Conservation (phyloP, 176 grass and related monocot genomes). For the Oryza glaberrima region DNA sequence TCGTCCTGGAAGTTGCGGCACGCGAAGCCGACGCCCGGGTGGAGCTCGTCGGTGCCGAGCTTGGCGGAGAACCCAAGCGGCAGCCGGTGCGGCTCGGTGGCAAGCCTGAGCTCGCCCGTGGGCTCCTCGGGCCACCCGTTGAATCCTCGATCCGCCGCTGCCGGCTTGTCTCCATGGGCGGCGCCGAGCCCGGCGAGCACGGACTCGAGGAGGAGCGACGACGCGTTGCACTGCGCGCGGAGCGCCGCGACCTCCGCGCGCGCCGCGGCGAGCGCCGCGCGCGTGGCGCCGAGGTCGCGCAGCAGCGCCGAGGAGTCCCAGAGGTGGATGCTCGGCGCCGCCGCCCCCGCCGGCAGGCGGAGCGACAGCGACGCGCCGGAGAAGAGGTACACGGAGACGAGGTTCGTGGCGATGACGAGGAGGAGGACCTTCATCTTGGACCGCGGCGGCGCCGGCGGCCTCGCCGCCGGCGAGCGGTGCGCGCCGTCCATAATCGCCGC, state of each 20-base stretch:
- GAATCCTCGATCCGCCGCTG: slow-evolving; percentile 18
- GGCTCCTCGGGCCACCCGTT: slow-evolving; percentile 65
- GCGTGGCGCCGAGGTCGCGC: slow-evolving; percentile 67
- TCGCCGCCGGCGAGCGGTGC: neutral
- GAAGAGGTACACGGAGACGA: slow-evolving; percentile 82
- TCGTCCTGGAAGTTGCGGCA: slow-evolving; percentile 87
- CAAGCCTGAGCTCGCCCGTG: slow-evolving; percentile 58
- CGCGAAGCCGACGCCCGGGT: slow-evolving; percentile 62
- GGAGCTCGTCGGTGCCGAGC: slow-evolving; percentile 72
- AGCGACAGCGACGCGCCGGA: slow-evolving; percentile 62
- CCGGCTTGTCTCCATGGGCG: slow-evolving; percentile 50
- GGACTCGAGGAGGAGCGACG: slow-evolving; percentile 65
- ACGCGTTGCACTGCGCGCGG: slow-evolving; percentile 56
- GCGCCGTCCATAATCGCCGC: slow-evolving; percentile 11
- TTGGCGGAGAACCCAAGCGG: slow-evolving; percentile 61
- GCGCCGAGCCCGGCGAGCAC: slow-evolving; percentile 62
- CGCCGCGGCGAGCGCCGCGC: slow-evolving; percentile 37
- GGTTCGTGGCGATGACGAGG: slow-evolving; percentile 66
- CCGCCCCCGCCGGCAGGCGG: slow-evolving; percentile 53
- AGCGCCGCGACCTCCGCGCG: slow-evolving; percentile 49
- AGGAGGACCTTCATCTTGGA: slow-evolving; percentile 69
- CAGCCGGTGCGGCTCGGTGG: slow-evolving; percentile 68
- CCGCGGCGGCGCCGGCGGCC: slow-evolving; percentile 15
- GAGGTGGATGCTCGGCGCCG: slow-evolving; percentile 71
- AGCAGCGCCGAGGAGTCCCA: slow-evolving; percentile 65